Conservation (phyloP, 768 basidiomycete genomes). For the Agaricus bisporus region DNA sequence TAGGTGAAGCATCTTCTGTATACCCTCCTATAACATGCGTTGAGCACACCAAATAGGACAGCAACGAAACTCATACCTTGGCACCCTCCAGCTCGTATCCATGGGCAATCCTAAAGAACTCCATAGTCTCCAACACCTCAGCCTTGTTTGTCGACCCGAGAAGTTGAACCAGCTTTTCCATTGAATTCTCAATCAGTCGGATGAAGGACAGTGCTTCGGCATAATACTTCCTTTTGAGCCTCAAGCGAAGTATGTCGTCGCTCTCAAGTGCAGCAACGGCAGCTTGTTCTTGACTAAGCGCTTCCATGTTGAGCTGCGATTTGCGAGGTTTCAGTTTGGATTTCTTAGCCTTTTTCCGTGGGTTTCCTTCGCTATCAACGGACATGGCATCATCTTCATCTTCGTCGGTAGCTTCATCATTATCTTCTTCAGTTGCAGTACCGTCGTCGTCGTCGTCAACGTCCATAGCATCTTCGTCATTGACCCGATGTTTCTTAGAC, state of each 20-base stretch:
- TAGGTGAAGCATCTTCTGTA: constrained; percentile 94
- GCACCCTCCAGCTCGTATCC: constrained; percentile 79
- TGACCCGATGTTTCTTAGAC: constrained; percentile 17
- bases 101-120: constrained; percentile 81
- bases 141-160: constrained; percentile 83
- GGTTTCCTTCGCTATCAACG: constrained; percentile 27
- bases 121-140: constrained; percentile 79
- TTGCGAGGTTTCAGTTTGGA: constrained; percentile 52
- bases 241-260: constrained; percentile 57
- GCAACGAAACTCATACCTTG: constrained; percentile 40
- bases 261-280: constrained; percentile 64
- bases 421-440: constrained; percentile 33
- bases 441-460: constrained; percentile 27
- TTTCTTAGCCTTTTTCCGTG: constrained; percentile 31
- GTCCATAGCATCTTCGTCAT: constrained; percentile 31
- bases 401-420: constrained; percentile 24
- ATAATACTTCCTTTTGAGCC: constrained; percentile 81
- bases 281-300: constrained; percentile 65
- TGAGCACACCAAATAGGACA: background rate
- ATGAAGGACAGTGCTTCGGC: constrained; percentile 85
- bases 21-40: constrained; percentile 53
- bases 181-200: constrained; percentile 46
- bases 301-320: constrained; percentile 64
- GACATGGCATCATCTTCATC: constrained; percentile 17
- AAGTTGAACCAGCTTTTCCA: constrained; percentile 67